Evolutionary conservation across 805 yeast genomes (phyloP).

Genomic region (Saccharomyces kudriavzevii): DNA sequence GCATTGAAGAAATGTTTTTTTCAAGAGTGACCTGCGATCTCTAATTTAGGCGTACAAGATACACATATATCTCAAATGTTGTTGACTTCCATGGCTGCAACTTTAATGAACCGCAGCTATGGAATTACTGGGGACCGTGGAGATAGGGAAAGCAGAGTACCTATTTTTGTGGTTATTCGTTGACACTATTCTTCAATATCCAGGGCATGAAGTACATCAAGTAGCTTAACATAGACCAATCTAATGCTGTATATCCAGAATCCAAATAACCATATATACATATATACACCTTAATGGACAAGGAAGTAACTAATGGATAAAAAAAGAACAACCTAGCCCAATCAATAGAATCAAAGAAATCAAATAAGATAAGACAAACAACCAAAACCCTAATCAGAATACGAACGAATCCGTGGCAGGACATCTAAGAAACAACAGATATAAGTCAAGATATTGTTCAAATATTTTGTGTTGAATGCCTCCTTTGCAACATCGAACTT

Average conservation of each 20-base stretch:
- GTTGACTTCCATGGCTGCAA: neutral
- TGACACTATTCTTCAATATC: neutral
- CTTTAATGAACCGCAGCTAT: neutral
- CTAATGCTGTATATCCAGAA: neutral
- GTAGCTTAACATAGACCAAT: neutral
- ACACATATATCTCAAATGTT: neutral
- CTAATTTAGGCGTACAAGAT: neutral
- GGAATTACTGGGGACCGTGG: neutral
- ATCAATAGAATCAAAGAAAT: neutral
- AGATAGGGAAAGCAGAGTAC: neutral
- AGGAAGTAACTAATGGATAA: neutral
- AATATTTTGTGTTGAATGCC: constrained; percentile 9
- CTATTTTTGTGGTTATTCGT: neutral
- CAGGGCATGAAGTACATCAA: neutral
- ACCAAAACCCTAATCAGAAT: neutral
- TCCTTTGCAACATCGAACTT: constrained; percentile 25
- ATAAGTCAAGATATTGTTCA: neutral
- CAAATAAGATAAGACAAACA: neutral
- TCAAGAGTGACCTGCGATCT: no score
- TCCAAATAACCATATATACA: neutral
- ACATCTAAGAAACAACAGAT: neutral
- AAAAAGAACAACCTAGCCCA: no score
- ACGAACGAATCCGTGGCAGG: neutral
- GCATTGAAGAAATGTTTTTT: neutral
- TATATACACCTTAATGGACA: neutral